Evolutionary conservation across 805 yeast genomes (phyloP), one percentile per base, ranked within the genome.

Genomic region (Metschnikowia colocasiae): DNA sequence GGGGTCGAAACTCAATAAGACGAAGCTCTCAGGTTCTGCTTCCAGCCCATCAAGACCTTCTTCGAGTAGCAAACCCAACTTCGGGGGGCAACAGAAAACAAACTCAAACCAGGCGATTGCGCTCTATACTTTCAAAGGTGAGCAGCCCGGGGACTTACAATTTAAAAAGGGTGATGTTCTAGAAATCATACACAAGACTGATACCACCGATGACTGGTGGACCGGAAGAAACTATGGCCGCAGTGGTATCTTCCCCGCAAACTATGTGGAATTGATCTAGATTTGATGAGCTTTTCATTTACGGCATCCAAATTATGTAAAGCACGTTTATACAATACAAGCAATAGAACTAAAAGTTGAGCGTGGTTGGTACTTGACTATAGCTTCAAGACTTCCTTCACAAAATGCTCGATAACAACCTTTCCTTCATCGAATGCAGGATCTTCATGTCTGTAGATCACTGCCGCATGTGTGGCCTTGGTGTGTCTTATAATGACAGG

Each of bases 151-250:
- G 5, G 99, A 94, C 65, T 75, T 94, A 59, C 80, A 95, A 4
- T 94, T 94, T 75, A 83, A 81, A 56, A 94, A 94, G 73, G 99
- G 99, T 46, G 99, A 94, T 65, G 85, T 87, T 13, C 87, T 94
- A 56, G 84, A 88, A 36, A 86, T 94, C 55, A 71, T 87, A 47
- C 88, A 90, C 65, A 88, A 87, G 66, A 82, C 94, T 8, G 91
- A 86, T 7, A 85, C 96, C 12, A 80, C 82, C 42, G 96, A 94
- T 64, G 98, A 94, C 64, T 94, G 99, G 99, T 94, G 99, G 99
- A 89, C 97, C 0, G 99, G 99, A 23, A 82, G 86, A 62, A 72
- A 82, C 46, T 87, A 86, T 56, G 92, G 95, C 10, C 69, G 69
- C 51, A 88, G 87, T 58, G 99, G 99, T 36, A 91, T 91, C 19